These are phyloP conservation scores for Fonsecaea pedrosoi DNA, from an alignment of 2,329 filamentous ascomycete species.

Conservation along the genomic window DNA sequence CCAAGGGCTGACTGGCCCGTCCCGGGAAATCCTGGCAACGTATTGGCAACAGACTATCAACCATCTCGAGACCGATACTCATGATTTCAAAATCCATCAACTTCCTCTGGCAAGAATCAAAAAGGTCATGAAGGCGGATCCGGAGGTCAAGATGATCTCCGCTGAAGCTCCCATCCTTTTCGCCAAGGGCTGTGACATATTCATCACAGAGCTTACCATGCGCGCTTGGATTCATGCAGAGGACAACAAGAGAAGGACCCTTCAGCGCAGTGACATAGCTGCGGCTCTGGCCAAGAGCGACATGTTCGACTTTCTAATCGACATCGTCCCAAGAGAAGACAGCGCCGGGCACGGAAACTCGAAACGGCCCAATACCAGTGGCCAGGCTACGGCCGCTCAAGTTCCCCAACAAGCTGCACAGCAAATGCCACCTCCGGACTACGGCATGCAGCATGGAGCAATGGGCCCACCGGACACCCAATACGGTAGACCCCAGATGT, in stretches of 20 bases:
- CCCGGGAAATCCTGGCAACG: slow-evolving; percentile 96
- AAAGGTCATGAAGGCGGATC: slow-evolving; percentile 99
- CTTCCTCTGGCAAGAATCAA: slow-evolving; percentile 97
- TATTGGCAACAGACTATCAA: slow-evolving; percentile 99
- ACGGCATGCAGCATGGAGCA: slow-evolving; percentile 66
- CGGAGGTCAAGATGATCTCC: slow-evolving; percentile 99
- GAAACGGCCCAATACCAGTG: slow-evolving; percentile 55
- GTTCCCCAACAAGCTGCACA: slow-evolving; percentile 60
- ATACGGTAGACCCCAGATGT: slow-evolving; percentile 83
- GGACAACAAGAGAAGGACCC: slow-evolving; percentile 94
- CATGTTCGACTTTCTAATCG: slow-evolving; percentile 99
- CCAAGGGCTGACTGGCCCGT: slow-evolving; percentile 88
- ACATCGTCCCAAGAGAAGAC: slow-evolving; percentile 96
- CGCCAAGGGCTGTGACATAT: slow-evolving; percentile 98
- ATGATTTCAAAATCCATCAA: slow-evolving; percentile 99
- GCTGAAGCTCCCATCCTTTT: slow-evolving; percentile 97
- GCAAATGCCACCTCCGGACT: slow-evolving; percentile 62
- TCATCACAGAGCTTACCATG: slow-evolving; percentile 99
- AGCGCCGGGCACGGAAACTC: slow-evolving; percentile 69
- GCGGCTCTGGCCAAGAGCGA: slow-evolving; percentile 95
- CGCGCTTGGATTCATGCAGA: slow-evolving; percentile 99
- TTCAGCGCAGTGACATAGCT: slow-evolving; percentile 95
- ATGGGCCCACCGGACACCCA: slow-evolving; percentile 73
- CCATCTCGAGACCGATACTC: slow-evolving; percentile 89
- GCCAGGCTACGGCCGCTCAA: slow-evolving; percentile 48